Percentiles rank a stretch among this genome's conserved stretches.
Evolutionary conservation across 1,139 yeast species (phyloP).

Genomic region (Scheffersomyces parashehatae): DNA sequence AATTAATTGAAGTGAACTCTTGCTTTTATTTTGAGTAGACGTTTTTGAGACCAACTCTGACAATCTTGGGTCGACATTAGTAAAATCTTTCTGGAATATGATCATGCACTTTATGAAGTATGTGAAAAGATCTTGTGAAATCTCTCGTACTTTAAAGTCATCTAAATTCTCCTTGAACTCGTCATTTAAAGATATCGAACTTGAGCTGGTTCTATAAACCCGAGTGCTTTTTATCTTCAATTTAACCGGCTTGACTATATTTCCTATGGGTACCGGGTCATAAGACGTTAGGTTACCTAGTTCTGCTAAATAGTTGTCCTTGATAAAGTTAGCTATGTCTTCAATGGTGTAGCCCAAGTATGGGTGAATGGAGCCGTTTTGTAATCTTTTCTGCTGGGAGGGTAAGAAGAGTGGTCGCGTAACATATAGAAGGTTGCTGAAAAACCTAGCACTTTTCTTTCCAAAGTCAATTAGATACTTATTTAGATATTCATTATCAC

Average conservation of each 20-base stretch:
- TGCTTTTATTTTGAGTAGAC: not conserved
- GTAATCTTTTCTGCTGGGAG: conserved; percentile 20
- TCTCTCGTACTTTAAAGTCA: conserved; percentile 32
- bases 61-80: not conserved
- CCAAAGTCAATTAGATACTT: conserved; percentile 16
- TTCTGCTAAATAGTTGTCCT: conserved; percentile 22
- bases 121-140: conserved; percentile 28
- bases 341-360: conserved; percentile 30
- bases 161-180: conserved; percentile 20
- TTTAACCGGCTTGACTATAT: conserved; percentile 1
- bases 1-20: not conserved
- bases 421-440: conserved; percentile 21
- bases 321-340: conserved; percentile 29
- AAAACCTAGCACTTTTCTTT: conserved; percentile 23
- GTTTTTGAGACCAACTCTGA: not conserved
- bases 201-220: conserved; percentile 7
- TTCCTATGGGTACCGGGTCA: not conserved
- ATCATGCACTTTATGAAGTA: conserved; percentile 28
- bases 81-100: conserved; percentile 24
- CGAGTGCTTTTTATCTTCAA: conserved; percentile 8
- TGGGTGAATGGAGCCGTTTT: conserved; percentile 22
- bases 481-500: conserved; percentile 9
- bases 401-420: conserved; percentile 25
- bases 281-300: not conserved
- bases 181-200: conserved; percentile 1